A percentile compares a stretch with the other conserved stretches of the same genome.
Evolutionary conservation across 352 stramenopile species (phyloP).

Genomic region (Achlya hypogyna): DNA sequence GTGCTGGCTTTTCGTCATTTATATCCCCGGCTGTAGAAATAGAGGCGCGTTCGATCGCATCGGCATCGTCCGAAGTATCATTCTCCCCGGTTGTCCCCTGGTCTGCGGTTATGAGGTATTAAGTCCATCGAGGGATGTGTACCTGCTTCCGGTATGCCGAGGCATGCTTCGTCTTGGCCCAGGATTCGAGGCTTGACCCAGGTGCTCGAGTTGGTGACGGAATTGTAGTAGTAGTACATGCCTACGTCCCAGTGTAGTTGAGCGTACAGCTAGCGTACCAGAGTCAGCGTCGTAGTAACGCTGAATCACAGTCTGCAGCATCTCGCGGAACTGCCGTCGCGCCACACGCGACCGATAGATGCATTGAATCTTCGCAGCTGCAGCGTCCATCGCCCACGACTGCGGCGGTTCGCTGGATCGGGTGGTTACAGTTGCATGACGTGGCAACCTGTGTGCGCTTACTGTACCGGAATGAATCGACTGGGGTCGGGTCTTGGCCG

Average conservation of each 20-base stretch:
- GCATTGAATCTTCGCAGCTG: conserved; percentile 40
- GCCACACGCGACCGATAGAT: conserved; percentile 49
- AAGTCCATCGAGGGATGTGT: not conserved
- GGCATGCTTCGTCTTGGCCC: conserved; percentile 25
- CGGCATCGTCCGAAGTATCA: too few relatives aligned
- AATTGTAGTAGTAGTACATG: conserved; percentile 65
- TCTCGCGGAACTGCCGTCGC: conserved; percentile 28
- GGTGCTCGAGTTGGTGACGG: conserved; percentile 50
- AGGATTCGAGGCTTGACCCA: conserved; percentile 65
- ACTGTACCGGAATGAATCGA: too few relatives aligned
- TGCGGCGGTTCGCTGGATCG: not conserved
- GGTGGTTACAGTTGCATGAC: not conserved
- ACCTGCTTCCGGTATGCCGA: not conserved
- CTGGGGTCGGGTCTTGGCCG: too few relatives aligned
- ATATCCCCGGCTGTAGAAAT: too few relatives aligned
- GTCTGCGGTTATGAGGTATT: not conserved
- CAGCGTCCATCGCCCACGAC: not conserved
- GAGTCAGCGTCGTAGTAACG: conserved; percentile 66
- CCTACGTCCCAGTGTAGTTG: conserved; percentile 8
- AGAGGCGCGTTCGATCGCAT: too few relatives aligned
- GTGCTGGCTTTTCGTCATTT: too few relatives aligned
- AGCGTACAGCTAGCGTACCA: conserved; percentile 6
- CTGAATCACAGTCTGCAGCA: conserved; percentile 51
- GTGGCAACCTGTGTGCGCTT: too few relatives aligned
- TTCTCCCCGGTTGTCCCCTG: too few relatives aligned